Evolutionary conservation across 768 basidiomycete species (phyloP).

Genomic region (Pleurotus tuoliensis): DNA sequence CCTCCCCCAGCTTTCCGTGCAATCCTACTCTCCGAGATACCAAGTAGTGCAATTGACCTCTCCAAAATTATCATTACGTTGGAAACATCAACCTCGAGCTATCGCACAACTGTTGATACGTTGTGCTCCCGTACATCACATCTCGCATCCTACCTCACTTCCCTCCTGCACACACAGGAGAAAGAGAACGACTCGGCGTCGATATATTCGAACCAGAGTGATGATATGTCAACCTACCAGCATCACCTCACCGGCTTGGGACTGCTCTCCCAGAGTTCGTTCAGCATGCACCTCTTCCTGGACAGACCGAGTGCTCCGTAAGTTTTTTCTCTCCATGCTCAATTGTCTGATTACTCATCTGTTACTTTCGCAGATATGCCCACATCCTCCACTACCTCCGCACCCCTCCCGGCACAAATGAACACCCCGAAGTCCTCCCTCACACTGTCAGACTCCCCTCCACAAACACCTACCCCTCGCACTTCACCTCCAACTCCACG

Average conservation of each 20-base stretch:
- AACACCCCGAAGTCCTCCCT: slow-evolving; percentile 52
- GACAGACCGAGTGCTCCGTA: slow-evolving; percentile 79
- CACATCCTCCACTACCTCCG: slow-evolving; percentile 75
- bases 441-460: slow-evolving; percentile 46
- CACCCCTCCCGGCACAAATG: slow-evolving; percentile 40
- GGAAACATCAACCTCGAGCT: slow-evolving; percentile 67
- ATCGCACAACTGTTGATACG: slow-evolving; percentile 64
- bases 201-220: slow-evolving; percentile 49
- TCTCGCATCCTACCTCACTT: slow-evolving; percentile 54
- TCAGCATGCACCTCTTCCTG: slow-evolving; percentile 66
- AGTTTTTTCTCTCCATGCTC: slow-evolving; percentile 25
- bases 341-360: slow-evolving; percentile 4
- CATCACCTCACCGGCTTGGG: slow-evolving; percentile 64
- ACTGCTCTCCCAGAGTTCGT: slow-evolving; percentile 40
- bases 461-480: background rate
- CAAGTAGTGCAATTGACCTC: slow-evolving; percentile 45
- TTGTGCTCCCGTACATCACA: slow-evolving; percentile 66
- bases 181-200: slow-evolving; percentile 46
- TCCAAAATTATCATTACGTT: slow-evolving; percentile 64
- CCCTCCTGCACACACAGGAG: slow-evolving; percentile 26
- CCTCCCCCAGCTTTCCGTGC: slow-evolving; percentile 54
- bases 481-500: slow-evolving; percentile 32
- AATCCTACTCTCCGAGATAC: slow-evolving; percentile 59
- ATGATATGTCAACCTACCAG: slow-evolving; percentile 52
- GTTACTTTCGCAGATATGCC: slow-evolving; percentile 45